A percentile compares a stretch with the other conserved stretches of the same genome.
phyloP scores from a whole-genome alignment of 2,329 filamentous ascomycete genomes.

The Venturia nashicola region DNA sequence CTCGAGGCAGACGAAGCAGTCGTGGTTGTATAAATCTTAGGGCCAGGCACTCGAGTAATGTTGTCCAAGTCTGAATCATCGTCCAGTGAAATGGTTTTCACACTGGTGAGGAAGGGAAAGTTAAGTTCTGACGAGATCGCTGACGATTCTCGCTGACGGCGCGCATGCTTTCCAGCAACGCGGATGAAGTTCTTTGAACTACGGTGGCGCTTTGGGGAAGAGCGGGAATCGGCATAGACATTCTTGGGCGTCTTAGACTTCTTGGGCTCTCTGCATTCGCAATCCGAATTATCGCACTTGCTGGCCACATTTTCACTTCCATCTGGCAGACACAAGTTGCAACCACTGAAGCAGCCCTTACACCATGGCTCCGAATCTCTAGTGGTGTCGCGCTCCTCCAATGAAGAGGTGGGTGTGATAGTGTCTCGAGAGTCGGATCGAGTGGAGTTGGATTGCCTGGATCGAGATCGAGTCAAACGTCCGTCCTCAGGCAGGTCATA shows the following conservation, averaged over 20 bases:
- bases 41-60: neutral
- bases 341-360: neutral
- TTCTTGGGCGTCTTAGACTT: neutral
- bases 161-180: neutral
- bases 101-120: neutral
- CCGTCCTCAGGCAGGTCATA: neutral
- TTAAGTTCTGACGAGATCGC: neutral
- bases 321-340: neutral
- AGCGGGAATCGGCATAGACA: neutral
- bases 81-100: neutral
- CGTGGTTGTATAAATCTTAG: neutral
- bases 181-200: neutral
- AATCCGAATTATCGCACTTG: neutral
- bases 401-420: neutral
- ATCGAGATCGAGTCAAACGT: neutral
- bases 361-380: neutral
- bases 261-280: neutral
- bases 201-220: neutral
- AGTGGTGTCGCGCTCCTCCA: neutral
- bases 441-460: neutral
- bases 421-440: neutral
- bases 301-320: neutral
- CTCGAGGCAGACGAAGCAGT: neutral
- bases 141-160: neutral
- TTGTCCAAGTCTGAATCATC: neutral